Percentiles rank a stretch among this genome's conserved stretches.
phyloP scores from a whole-genome alignment of 257 asterid species.

The Lycium ferocissimum region DNA sequence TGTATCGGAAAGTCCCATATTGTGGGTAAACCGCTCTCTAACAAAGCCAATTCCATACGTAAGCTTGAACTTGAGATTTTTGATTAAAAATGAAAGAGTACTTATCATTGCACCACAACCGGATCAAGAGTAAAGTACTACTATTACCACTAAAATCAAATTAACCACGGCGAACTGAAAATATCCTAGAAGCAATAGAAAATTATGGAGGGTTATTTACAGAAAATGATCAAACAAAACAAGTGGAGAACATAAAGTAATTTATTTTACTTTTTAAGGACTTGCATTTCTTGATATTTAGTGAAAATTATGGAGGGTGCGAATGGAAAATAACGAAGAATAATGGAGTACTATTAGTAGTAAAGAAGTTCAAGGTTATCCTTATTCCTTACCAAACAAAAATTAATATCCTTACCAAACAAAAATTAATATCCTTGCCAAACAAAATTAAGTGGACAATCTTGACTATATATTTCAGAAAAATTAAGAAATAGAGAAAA shows the following conservation, averaged over 20 bases:
- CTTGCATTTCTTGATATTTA: neutral
- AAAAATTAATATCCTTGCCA: no score
- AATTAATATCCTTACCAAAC: no score
- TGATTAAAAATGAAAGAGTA: no score
- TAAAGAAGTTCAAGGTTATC: neutral
- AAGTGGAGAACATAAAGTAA: neutral
- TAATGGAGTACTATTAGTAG: neutral
- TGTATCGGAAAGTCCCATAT: no score
- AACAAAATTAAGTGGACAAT: conserved; percentile 4
- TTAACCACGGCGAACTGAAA: neutral
- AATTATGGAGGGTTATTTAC: neutral
- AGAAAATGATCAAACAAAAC: neutral
- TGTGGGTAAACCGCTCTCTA: no score
- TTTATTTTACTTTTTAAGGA: neutral
- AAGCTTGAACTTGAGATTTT: no score
- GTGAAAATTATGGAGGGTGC: neutral
- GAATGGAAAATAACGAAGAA: neutral
- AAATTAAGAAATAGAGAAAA: conserved; percentile 9
- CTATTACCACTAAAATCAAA: neutral
- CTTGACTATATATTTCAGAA: conserved; percentile 11
- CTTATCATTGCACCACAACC: no score
- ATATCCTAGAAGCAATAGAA: neutral
- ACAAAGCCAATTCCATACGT: no score
- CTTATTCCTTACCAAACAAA: neutral
- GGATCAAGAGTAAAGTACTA: neutral